These are phyloP conservation scores for Kuraishia hungarica DNA, from an alignment of 805 yeast genomes.

Conservation along the genomic window DNA sequence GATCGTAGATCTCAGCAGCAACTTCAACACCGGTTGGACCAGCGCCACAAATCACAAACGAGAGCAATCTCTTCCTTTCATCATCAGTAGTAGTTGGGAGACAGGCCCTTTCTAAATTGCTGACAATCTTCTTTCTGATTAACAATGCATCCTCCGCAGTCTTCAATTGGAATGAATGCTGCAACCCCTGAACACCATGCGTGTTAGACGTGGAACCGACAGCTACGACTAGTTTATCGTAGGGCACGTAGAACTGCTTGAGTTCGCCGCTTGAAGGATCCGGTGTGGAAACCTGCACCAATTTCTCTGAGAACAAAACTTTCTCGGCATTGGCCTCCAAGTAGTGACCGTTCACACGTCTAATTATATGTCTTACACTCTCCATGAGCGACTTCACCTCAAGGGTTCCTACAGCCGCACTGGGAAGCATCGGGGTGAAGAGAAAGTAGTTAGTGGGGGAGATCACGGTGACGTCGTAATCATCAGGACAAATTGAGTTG, in stretches of 20 bases:
- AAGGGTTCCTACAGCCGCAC: constrained; percentile 64
- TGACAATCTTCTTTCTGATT: constrained; percentile 45
- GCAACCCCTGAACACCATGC: constrained; percentile 64
- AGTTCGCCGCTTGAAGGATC: constrained; percentile 31
- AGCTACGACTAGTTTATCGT: constrained; percentile 60
- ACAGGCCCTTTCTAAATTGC: constrained; percentile 51
- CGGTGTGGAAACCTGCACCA: constrained; percentile 45
- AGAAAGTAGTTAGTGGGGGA: constrained; percentile 64
- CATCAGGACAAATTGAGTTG: constrained; percentile 40
- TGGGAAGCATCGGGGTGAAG: constrained; percentile 62
- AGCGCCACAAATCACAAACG: constrained; percentile 66
- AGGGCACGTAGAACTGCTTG: constrained; percentile 52
- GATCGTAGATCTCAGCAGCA: constrained; percentile 63
- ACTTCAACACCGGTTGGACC: constrained; percentile 73
- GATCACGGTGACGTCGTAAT: constrained; percentile 56
- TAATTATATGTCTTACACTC: constrained; percentile 50
- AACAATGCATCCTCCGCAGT: constrained; percentile 58
- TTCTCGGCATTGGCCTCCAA: constrained; percentile 55
- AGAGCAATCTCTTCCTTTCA: constrained; percentile 50
- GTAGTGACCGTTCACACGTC: constrained; percentile 47
- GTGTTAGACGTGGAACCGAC: constrained; percentile 64
- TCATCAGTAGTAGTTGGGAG: constrained; percentile 57
- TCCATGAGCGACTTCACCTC: constrained; percentile 58
- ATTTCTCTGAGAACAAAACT: constrained; percentile 44
- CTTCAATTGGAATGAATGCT: constrained; percentile 52